These are phyloP conservation scores for Erodium texanum DNA, from an alignment of 441 rosid species.

Conservation along the genomic window DNA sequence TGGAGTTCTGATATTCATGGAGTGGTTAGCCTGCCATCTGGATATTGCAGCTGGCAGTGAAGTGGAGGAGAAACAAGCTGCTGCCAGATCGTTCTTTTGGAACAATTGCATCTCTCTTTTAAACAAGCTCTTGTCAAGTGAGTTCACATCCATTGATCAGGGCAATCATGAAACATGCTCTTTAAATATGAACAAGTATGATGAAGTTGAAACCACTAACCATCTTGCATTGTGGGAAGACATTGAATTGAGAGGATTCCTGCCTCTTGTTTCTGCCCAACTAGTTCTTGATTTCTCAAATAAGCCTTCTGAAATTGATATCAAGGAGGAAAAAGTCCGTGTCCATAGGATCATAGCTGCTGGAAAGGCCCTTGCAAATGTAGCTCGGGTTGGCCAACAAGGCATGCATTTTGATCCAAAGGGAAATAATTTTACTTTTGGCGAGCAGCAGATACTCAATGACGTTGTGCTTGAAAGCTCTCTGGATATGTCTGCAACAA, in stretches of 20 bases:
- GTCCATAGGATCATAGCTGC: conserved; percentile 18
- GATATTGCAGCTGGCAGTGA: conserved; percentile 15
- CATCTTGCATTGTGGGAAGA: conserved; percentile 21
- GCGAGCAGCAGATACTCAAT: conserved; percentile 1
- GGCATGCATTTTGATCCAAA: conserved; percentile 10
- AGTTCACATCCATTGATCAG: conserved; percentile 6
- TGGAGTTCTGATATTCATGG: conserved; percentile 18
- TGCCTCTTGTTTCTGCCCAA: conserved; percentile 19
- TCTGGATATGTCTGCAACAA: background rate
- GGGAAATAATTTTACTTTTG: conserved; percentile 10
- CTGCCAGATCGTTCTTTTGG: conserved; percentile 16
- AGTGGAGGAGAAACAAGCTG: conserved; percentile 14
- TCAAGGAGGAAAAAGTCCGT: conserved; percentile 14
- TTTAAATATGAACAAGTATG: conserved; percentile 16
- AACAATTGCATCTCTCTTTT: conserved; percentile 5
- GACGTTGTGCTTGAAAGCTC: background rate
- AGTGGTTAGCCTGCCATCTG: conserved; percentile 20
- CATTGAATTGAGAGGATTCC: conserved; percentile 19
- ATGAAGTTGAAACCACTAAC: conserved; percentile 18
- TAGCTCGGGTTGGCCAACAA: conserved; percentile 1
- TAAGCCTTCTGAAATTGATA: conserved; percentile 10
- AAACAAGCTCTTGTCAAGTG: conserved; percentile 12
- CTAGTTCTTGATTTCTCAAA: conserved; percentile 15
- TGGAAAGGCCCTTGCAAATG: conserved; percentile 11
- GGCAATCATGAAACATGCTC: conserved; percentile 15